These are phyloP conservation scores for Aspergillus piperis DNA, from an alignment of 2,329 filamentous ascomycete genomes.

Conservation along the genomic window DNA sequence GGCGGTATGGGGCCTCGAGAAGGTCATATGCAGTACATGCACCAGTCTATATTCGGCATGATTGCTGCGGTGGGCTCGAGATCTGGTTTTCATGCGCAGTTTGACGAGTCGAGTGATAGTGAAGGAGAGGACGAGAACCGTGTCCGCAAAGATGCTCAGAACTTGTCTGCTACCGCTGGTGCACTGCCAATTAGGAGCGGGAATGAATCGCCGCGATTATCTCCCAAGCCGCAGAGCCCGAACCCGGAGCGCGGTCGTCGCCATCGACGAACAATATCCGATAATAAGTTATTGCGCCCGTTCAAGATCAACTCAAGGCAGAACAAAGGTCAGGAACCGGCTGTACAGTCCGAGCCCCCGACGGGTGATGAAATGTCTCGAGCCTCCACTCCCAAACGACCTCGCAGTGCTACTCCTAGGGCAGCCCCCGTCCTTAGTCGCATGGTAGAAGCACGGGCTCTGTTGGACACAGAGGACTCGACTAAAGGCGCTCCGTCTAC, in stretches of 20 bases:
- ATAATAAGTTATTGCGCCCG: conserved; percentile 61
- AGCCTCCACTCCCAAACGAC: conserved; percentile 24
- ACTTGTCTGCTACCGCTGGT: conserved; percentile 11
- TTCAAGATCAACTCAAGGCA: conserved; percentile 55
- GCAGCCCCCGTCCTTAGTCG: conserved; percentile 73
- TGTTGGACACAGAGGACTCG: conserved; percentile 47
- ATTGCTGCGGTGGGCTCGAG: conserved; percentile 84
- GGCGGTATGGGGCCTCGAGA: conserved; percentile 37
- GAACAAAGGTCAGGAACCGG: conserved; percentile 25
- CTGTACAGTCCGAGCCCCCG: conserved; percentile 21
- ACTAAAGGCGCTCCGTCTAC: conserved; percentile 24
- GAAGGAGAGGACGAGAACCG: conserved; percentile 54
- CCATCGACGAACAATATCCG: conserved; percentile 64
- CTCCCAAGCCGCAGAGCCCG: conserved; percentile 8
- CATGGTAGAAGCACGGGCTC: conserved; percentile 71
- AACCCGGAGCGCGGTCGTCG: conserved; percentile 43
- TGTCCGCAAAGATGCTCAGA: conserved; percentile 19
- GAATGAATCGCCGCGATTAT: background rate
- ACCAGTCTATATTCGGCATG: conserved; percentile 91
- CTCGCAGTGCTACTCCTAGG: conserved; percentile 46
- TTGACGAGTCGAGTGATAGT: conserved; percentile 82
- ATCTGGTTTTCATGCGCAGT: conserved; percentile 77
- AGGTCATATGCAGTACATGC: conserved; percentile 67
- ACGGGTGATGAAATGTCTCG: conserved; percentile 20
- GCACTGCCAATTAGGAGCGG: conserved; percentile 6